Conservation (phyloP, 768 basidiomycete genomes). For the Mycena metata region DNA sequence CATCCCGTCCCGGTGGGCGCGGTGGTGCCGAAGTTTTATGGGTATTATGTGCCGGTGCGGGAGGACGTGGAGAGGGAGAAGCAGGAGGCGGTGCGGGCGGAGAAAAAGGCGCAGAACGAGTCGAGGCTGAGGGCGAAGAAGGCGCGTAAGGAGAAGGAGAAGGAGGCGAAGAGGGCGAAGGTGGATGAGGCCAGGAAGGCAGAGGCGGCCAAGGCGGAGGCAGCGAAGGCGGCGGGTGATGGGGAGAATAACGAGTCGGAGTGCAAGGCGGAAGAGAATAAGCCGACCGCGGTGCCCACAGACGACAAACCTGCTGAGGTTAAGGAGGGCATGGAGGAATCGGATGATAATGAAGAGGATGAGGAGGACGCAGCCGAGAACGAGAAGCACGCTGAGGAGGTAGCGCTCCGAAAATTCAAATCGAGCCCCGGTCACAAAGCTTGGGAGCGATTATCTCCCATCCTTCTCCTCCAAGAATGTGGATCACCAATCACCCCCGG, state of each 20-base stretch:
- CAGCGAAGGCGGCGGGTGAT: slow-evolving; percentile 1
- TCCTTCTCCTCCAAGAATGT: slow-evolving; percentile 34
- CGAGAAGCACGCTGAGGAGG: background rate
- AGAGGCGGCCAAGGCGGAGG: background rate
- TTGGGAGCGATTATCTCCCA: slow-evolving; percentile 23
- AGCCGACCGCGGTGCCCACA: background rate
- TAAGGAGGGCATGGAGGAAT: background rate
- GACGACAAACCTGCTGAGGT: background rate
- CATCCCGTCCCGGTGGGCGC: slow-evolving; percentile 30
- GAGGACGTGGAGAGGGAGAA: slow-evolving; percentile 31
- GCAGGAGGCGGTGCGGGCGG: slow-evolving; percentile 10
- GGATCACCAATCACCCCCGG: slow-evolving; percentile 15
- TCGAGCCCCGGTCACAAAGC: background rate
- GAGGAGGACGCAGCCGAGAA: background rate
- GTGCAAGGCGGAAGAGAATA: background rate
- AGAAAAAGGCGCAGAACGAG: slow-evolving; percentile 4
- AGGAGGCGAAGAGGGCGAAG: background rate
- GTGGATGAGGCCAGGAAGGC: background rate
- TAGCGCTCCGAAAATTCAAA: background rate
- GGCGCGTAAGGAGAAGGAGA: background rate
- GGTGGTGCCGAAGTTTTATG: slow-evolving; percentile 35
- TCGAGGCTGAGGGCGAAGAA: background rate
- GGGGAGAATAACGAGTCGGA: background rate
- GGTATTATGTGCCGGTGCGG: slow-evolving; percentile 32
- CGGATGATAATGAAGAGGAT: background rate